Evolutionary conservation across 2,329 filamentous ascomycete genomes (phyloP), one percentile per base, ranked within the genome.

Genomic region (Boeremia exigua): DNA sequence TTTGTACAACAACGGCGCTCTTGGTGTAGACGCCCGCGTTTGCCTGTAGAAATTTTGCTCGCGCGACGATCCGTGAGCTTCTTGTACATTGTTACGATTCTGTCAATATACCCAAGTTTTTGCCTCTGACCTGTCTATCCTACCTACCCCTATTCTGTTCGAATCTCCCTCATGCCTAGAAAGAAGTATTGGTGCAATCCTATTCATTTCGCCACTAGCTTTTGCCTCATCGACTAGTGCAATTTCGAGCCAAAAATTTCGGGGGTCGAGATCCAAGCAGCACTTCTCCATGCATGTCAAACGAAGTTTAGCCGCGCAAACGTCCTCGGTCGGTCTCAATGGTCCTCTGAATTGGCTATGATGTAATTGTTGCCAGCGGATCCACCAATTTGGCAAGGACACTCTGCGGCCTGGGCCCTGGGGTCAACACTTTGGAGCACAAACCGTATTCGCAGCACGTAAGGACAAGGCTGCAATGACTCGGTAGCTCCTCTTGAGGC

Each of bases 21-120:
- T 50, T 19, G 12, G 14, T 42, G 34, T n/a, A 33, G 40, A 47
- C 14, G 23, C 27, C 23, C 38, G 6, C 15, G 9, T 37, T 25
- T 43, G 17, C 29, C 43, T 43, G 12, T 25, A 43, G 19, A 29
- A 4, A 15, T 37, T n/a, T 25, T 32, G 42, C 53, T 51, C 39
- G 36, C 37, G 53, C 47, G 27, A 40, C 30, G 50, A 36, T 48
- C 51, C 37, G 47, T 30, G 36, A 38, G 30, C 25, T 12, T 12
- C 17, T 10, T 51, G 42, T 51, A 56, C 42, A 48, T 39, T 43
- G 42, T 32, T 32, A 51, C 25, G 6, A 43, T 51, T 29, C 10
- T 19, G 43, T 12, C 42, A 50, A 56, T 56, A 56, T 56, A 56
- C 53, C 53, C 53, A 33, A 51, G 42, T 33, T 34, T 14, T 38